phyloP scores from a whole-genome alignment of 148 eudicot genomes.

The Fagopyrum homotropicum region DNA sequence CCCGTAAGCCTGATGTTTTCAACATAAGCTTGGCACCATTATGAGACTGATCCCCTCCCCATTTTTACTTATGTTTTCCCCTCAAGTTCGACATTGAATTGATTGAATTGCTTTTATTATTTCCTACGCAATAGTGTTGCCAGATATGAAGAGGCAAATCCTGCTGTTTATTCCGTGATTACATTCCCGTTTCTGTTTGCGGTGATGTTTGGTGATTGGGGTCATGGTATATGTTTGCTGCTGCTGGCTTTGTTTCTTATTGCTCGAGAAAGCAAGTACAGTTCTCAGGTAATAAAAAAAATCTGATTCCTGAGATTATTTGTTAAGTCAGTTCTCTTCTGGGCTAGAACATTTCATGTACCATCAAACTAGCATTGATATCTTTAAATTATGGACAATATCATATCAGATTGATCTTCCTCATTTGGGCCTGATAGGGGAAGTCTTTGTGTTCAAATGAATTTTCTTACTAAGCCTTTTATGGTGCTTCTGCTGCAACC shows the following conservation, averaged over 20 bases:
- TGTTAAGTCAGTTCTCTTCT: slow-evolving; percentile 7
- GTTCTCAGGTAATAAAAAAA: slow-evolving; percentile 61
- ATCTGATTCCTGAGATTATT: not conserved
- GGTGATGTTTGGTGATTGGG: slow-evolving; percentile 99
- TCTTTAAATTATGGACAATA: not conserved
- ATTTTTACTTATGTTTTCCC: not conserved
- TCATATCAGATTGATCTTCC: not conserved
- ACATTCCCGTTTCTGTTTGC: slow-evolving; percentile 98
- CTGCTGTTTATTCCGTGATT: slow-evolving; percentile 83
- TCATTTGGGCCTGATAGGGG: not conserved
- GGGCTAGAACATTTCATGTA: not conserved
- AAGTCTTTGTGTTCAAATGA: not conserved
- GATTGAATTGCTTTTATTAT: slow-evolving; percentile 15
- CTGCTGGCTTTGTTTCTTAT: slow-evolving; percentile 78
- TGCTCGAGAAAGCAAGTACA: slow-evolving; percentile 71
- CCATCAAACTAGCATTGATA: not conserved
- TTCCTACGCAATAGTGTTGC: slow-evolving; percentile 66
- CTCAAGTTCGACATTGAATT: not conserved
- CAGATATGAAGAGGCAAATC: slow-evolving; percentile 95
- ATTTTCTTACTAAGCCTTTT: not conserved
- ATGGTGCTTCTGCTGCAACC: not conserved
- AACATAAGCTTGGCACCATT: not conserved
- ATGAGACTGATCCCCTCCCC: not conserved
- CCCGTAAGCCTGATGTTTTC: not conserved
- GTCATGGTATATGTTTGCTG: slow-evolving; percentile 94